Evolutionary conservation across 768 basidiomycete genomes (phyloP), one percentile per base, ranked within the genome.

Genomic region (Crucibulum laeve): DNA sequence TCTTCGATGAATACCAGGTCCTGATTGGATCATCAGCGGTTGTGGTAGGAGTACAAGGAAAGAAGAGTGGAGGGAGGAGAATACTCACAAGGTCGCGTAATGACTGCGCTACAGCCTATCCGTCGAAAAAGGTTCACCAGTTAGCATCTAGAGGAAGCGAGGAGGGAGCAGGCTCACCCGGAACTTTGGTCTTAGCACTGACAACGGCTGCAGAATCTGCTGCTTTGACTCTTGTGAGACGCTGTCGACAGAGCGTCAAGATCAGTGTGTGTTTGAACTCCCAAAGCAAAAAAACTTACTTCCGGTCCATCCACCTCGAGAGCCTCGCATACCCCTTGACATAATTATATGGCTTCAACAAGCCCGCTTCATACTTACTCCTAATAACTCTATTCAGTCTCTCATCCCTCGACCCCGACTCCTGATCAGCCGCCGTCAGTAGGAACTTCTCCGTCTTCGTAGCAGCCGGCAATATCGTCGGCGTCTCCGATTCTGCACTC

Each of bases 1-100:
- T 98, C 95, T 62, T 98, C 95, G 54, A 99, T 94, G 62, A 96
- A 95, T 10, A 98, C 89, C 21, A 96, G 76, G 62, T 99, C 95
- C 85, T 87, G 50, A 28, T 22, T 48, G 35, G 10, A 38, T 39
- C 25, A 32, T 28, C 11, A 18, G 25, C 22, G 40, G 6, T 14
- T 43, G 18, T 10, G 26, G 42, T 32, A 41, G 4, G 43, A 37
- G 17, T n/a, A 39, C 10, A 44, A 42, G 25, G 19, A 8, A 38
- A 38, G 38, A 26, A 18, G 30, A 42, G 25, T 37, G 25, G 43
- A 24, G 43, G 38, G 4, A 44, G 25, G 22, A 5, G 17, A 40
- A 42, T 23, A 64, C 78, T 44, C 45, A 85, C 86, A 38, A 94
- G 75, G 59, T 94, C 89, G 41, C 81, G 79, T 45, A 94, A 69